Evolutionary conservation across 139 green algal genomes (phyloP), one percentile per base, ranked within the genome.

Genomic region (Volvox africanus): DNA sequence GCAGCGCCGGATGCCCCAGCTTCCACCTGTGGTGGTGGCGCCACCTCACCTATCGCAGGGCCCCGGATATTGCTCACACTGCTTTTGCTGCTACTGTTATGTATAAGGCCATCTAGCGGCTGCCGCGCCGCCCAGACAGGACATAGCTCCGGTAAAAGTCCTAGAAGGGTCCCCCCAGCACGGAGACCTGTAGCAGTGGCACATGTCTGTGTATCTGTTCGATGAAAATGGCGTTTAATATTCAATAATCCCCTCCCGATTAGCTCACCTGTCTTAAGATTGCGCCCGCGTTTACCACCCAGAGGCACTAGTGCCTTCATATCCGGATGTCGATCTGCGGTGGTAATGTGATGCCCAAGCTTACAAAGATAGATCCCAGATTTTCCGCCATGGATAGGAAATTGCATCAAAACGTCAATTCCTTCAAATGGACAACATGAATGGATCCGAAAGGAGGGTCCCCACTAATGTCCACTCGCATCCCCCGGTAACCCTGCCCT

Each of bases 71-170:
- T 55, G 9, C 44, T 55, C 5, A 17, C 61, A n/a, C 81, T 24
- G 11, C 81, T 30, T 33, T 12, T n/a, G 61, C 32, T 75, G 62
- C 19, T 28, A 24, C 19, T 62, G 82, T 33, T 24, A 1, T 21
- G 12, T 18, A 89, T 26, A 1, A 82, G 14, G 5, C 22, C 37
- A 24, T 76, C 86, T 76, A 90, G 75, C 18, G 86, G 75, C 55
- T 78, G 73, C 21, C 36, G 12, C 32, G 50, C 73, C 0, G 55
- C 86, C 86, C 86, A 90, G 21, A 55, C 75, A 76, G 24, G 17
- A 11, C 55, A 61, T n/a, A 61, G 73, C 21, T 90, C 86, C 0
- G 50, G 30, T 61, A 90, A 73, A 24, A 90, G 30, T 2, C 86
- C 86, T 22, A 90, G 75, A 19, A 90, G 73, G 26, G 62, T 22